phyloP scores from a whole-genome alignment of 176 grass and related monocot species.

The Oryza glumipatula region DNA sequence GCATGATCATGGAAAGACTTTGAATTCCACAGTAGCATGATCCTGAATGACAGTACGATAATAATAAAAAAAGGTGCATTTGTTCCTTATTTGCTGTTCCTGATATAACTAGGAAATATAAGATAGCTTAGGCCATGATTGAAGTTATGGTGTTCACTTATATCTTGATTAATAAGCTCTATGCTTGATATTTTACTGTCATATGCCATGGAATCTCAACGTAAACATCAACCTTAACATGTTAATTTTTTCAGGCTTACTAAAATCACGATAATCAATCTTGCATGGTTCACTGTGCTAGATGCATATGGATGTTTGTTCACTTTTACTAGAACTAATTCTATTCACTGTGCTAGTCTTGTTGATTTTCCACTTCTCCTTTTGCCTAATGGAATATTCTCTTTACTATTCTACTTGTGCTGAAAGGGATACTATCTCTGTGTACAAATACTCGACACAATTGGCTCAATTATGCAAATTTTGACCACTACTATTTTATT shows the following conservation, averaged over 20 bases:
- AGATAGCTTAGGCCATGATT: neutral
- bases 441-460: neutral
- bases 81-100: neutral
- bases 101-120: neutral
- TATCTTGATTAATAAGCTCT: neutral
- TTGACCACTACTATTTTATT: neutral
- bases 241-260: neutral
- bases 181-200: neutral
- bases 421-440: slow-evolving; percentile 3
- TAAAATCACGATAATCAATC: neutral
- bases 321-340: neutral
- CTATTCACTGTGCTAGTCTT: neutral
- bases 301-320: neutral
- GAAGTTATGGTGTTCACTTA: neutral
- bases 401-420: slow-evolving; percentile 13
- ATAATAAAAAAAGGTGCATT: neutral
- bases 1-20: slow-evolving; percentile 12
- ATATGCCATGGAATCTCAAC: no score
- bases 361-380: neutral
- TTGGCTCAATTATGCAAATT: neutral
- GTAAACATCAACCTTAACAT: neutral
- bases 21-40: neutral
- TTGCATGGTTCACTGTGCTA: neutral
- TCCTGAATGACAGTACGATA: neutral
- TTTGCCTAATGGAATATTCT: slow-evolving; percentile 12